Evolutionary conservation across 768 basidiomycete genomes (phyloP), one percentile per base, ranked within the genome.

Genomic region (Sporobolomyces roseus): DNA sequence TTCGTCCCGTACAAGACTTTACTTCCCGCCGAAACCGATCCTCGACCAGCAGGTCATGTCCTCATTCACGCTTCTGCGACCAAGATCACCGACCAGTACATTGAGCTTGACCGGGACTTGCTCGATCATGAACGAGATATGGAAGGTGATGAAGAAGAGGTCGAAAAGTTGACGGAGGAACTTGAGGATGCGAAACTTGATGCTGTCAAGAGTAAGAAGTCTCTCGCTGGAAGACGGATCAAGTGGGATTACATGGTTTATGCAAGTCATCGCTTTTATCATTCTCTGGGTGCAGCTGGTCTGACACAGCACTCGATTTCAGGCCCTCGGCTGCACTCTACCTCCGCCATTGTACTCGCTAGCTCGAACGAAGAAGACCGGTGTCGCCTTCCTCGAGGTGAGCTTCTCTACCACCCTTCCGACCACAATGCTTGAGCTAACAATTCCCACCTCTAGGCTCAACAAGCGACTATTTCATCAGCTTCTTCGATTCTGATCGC

Each of bases 251-350:
- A 71, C 52, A 51, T 76, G 21, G 50, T 76, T 27, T 75, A 72
- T 51, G 75, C 71, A 35, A 46, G 72, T 45, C 7, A 10, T 16
- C 4, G 9, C 48, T 16, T 17, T 43, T 21, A 48, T 2, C 19
- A 0, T 29, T 19, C 21, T 27, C 10, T n/a, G 6, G 25, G 25
- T 10, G 5, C 10, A 12, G 7, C 25, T 4, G 14, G 7, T 29
- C 25, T 33, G 21, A 52, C 51, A 4, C 7, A 13, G 21, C 17
- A 29, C 13, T 36, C 23, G 45, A 6, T 4, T 13, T 21, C 62
- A 75, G 75, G 71, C 75, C 14, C 63, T 75, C n/a, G 75, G 75
- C 16, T 75, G 74, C 30, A 66, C 61, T 5, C 73, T 76, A 2
- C 75, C 75, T 27, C 73, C 70, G 0, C 71, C 71, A 0, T 64